These are phyloP conservation scores for Colletotrichum endophyticum DNA, from an alignment of 2,329 filamentous ascomycete genomes.

Conservation along the genomic window DNA sequence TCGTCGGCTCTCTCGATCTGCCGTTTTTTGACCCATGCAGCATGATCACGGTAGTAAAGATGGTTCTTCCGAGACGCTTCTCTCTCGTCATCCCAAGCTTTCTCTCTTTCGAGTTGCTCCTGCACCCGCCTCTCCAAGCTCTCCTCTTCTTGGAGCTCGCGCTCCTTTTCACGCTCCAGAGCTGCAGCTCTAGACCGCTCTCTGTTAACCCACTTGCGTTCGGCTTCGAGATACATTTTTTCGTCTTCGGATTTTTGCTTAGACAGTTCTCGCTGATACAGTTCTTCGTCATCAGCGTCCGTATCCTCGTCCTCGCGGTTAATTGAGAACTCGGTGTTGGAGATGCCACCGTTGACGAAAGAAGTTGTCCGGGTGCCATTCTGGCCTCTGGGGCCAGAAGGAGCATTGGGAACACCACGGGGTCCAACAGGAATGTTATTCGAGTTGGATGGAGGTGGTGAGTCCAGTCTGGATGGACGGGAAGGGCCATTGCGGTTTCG, in stretches of 20 bases:
- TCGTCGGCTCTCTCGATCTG: slow-evolving; percentile 76
- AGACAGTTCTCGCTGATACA: slow-evolving; percentile 73
- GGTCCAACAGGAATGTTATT: slow-evolving; percentile 82
- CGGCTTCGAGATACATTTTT: slow-evolving; percentile 81
- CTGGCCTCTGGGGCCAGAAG: slow-evolving; percentile 68
- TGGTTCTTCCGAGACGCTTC: slow-evolving; percentile 75
- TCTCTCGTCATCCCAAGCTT: slow-evolving; percentile 89
- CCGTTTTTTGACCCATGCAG: slow-evolving; percentile 84
- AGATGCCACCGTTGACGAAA: slow-evolving; percentile 81
- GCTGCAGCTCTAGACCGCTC: slow-evolving; percentile 85
- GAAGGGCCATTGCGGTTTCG: slow-evolving; percentile 70
- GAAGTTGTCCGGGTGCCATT: slow-evolving; percentile 68
- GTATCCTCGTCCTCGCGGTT: slow-evolving; percentile 84
- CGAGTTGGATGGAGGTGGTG: slow-evolving; percentile 67
- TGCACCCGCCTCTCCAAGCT: slow-evolving; percentile 70
- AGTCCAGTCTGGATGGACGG: slow-evolving; percentile 71
- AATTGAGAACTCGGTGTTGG: slow-evolving; percentile 62
- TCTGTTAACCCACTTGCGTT: slow-evolving; percentile 88
- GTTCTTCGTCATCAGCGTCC: slow-evolving; percentile 84
- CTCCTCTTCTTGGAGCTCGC: slow-evolving; percentile 77
- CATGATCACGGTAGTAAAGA: slow-evolving; percentile 87
- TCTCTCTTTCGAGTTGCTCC: slow-evolving; percentile 66
- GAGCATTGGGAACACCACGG: slow-evolving; percentile 74
- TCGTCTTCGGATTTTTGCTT: slow-evolving; percentile 80
- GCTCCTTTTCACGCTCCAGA: slow-evolving; percentile 81